A percentile compares a stretch with the other conserved stretches of the same genome.
These are phyloP conservation scores for Chlamydomonas sphaeroides DNA, from an alignment of 139 green algal genomes.

Conservation along the genomic window DNA sequence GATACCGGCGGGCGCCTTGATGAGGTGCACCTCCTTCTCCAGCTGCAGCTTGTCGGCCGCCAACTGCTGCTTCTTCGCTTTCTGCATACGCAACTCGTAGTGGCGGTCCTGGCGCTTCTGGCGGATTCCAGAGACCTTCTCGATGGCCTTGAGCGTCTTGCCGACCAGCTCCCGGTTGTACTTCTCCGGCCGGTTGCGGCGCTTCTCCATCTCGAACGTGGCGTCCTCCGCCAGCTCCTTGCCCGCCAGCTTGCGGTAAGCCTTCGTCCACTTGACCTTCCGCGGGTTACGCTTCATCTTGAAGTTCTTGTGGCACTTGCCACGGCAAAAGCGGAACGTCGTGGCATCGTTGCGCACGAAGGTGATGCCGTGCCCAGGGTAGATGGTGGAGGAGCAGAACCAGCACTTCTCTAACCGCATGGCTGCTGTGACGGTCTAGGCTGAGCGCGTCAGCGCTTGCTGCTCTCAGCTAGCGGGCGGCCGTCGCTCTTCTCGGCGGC, in stretches of 20 bases:
- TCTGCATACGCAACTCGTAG: constrained; percentile 89
- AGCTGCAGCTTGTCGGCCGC: constrained; percentile 78
- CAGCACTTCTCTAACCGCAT: constrained; percentile 99
- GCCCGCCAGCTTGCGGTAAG: constrained; percentile 92
- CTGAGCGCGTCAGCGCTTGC: no score
- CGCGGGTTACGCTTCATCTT: constrained; percentile 99
- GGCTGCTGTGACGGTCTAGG: no score
- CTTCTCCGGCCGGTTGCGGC: constrained; percentile 93
- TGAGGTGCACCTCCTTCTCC: constrained; percentile 91
- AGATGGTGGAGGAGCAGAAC: constrained; percentile 98
- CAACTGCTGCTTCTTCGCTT: constrained; percentile 67
- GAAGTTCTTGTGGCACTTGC: constrained; percentile 99
- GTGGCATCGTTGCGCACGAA: constrained; percentile 97
- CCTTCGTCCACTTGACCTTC: constrained; percentile 98
- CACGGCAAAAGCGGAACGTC: constrained; percentile 95
- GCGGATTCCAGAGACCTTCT: constrained; percentile 86
- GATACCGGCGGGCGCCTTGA: constrained; percentile 74
- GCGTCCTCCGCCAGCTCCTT: constrained; percentile 96
- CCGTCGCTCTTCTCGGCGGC: no score
- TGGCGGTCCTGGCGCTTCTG: constrained; percentile 86
- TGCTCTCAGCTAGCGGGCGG: no score
- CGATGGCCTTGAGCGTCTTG: constrained; percentile 94
- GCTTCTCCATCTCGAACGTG: constrained; percentile 97
- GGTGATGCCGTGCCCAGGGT: constrained; percentile 95
- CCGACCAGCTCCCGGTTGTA: constrained; percentile 94